Conservation (phyloP, 1,139 yeast species). For the Sugiyamaella japonica region DNA sequence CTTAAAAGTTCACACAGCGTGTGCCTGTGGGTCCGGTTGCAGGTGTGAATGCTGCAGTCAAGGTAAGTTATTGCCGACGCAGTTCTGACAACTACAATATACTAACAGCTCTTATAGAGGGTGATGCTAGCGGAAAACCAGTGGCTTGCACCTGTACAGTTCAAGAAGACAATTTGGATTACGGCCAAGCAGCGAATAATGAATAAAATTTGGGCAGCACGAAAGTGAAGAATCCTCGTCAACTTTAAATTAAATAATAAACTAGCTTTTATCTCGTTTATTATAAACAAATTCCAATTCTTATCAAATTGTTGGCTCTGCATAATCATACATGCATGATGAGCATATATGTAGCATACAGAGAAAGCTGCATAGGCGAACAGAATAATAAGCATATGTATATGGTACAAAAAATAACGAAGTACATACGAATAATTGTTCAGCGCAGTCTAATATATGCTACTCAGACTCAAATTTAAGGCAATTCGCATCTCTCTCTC, state of each 20-base stretch:
- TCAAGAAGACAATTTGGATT: background rate
- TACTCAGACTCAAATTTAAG: too few species aligned
- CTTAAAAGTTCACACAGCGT: slow-evolving; percentile 1
- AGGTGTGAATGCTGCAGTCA: slow-evolving; percentile 6
- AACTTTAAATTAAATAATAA: background rate
- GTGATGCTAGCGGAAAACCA: background rate
- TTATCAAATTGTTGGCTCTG: background rate
- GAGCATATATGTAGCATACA: background rate
- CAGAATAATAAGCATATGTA: too few species aligned
- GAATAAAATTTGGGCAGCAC: slow-evolving; percentile 6
- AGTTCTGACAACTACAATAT: background rate
- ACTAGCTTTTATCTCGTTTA: background rate
- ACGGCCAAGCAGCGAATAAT: background rate
- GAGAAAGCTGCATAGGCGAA: too few species aligned
- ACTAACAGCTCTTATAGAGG: background rate
- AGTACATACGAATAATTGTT: too few species aligned
- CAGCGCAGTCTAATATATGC: too few species aligned
- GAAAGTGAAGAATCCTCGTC: slow-evolving; percentile 11
- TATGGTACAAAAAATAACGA: too few species aligned
- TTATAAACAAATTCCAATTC: background rate
- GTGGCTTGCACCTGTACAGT: background rate
- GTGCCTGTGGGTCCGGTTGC: slow-evolving; percentile 6
- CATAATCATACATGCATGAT: background rate
- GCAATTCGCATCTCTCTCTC: background rate
- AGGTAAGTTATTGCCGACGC: background rate